Conservation (phyloP, 306 rosid species). For the Vigna reflexopilosa region DNA sequence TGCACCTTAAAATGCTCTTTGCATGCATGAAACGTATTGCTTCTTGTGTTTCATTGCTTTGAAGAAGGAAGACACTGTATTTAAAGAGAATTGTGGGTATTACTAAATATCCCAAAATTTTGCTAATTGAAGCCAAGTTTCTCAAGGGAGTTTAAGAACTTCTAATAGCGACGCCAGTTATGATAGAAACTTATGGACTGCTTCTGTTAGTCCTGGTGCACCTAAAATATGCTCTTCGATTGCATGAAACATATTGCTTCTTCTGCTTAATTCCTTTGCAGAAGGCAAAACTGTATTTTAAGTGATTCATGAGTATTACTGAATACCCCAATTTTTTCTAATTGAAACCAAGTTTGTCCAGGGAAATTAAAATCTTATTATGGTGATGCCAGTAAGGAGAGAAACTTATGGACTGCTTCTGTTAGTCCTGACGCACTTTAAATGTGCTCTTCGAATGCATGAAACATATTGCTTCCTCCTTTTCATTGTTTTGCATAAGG, state of each 20-base stretch:
- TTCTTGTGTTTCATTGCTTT: neutral
- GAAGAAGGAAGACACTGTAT: too few species aligned
- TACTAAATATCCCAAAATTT: neutral
- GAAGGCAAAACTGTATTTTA: too few species aligned
- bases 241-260: neutral
- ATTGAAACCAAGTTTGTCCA: constrained; percentile 1
- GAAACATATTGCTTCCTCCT: neutral
- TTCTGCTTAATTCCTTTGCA: too few species aligned
- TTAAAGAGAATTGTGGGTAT: too few species aligned
- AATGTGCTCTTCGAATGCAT: neutral
- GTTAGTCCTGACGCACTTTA: neutral
- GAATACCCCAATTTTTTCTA: too few species aligned
- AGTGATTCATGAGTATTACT: too few species aligned
- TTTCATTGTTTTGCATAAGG: neutral
- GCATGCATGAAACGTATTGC: neutral
- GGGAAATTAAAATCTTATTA: neutral
- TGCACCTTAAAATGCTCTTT: neutral
- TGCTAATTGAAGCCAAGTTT: neutral
- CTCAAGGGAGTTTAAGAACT: neutral
- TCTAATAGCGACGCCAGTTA: neutral
- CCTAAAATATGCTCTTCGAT: neutral
- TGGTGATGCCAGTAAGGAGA: neutral
- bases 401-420: neutral
- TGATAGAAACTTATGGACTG: neutral
- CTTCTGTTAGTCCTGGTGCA: neutral